A percentile compares a stretch with the other conserved stretches of the same genome.
phyloP scores from a whole-genome alignment of 805 yeast species.

The Saccharomycopsis vini region DNA sequence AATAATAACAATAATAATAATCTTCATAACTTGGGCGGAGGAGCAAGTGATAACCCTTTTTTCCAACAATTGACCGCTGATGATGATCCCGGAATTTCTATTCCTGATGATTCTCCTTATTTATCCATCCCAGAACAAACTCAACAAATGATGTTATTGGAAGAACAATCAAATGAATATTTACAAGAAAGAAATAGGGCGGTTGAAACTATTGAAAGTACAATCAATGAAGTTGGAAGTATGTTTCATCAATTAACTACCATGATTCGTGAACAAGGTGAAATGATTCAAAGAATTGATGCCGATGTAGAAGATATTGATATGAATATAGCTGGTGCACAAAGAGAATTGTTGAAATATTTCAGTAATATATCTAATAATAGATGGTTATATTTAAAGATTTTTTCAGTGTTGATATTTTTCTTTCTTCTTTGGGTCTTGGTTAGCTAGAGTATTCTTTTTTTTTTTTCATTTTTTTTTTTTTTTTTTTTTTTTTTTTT shows the following conservation, averaged over 20 bases:
- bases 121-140: constrained; percentile 79
- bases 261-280: constrained; percentile 97
- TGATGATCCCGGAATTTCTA: constrained; percentile 25
- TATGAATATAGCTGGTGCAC: constrained; percentile 86
- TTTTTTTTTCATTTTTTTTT: constrained; percentile 1
- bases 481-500: background rate
- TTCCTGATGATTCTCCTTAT: constrained; percentile 33
- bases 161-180: constrained; percentile 68
- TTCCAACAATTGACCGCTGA: constrained; percentile 20
- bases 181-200: constrained; percentile 80
- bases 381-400: constrained; percentile 84
- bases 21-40: constrained; percentile 10
- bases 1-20: constrained; percentile 11
- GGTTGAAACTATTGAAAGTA: constrained; percentile 93
- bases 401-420: constrained; percentile 77
- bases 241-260: constrained; percentile 91
- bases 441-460: constrained; percentile 40
- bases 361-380: constrained; percentile 81
- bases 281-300: constrained; percentile 90
- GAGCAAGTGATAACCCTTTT: constrained; percentile 29
- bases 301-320: constrained; percentile 90
- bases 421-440: constrained; percentile 73
- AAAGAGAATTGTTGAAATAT: constrained; percentile 83
- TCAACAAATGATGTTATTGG: constrained; percentile 71
- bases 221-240: constrained; percentile 93